phyloP scores from a whole-genome alignment of 139 green algal genomes.

The Medakamo hakoo region DNA sequence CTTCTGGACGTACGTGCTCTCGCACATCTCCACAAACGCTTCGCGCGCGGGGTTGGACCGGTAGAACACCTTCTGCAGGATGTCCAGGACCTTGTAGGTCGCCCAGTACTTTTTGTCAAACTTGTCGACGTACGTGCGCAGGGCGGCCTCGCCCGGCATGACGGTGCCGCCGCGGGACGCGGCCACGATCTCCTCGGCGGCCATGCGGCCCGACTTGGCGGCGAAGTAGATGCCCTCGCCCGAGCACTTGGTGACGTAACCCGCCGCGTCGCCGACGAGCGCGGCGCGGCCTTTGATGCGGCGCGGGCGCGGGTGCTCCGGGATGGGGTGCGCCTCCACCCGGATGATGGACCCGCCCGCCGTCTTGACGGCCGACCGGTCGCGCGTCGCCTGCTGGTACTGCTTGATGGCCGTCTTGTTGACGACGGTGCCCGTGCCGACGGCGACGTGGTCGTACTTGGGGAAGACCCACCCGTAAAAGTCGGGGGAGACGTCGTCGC shows the following conservation, averaged over 20 bases:
- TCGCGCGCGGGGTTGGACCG: slow-evolving; percentile 93
- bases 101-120: slow-evolving; percentile 98
- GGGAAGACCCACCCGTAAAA: slow-evolving; percentile 99
- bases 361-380: slow-evolving; percentile 73
- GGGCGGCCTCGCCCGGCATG: slow-evolving; percentile 70
- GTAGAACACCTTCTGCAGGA: slow-evolving; percentile 98
- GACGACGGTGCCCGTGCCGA: slow-evolving; percentile 95
- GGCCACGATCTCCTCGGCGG: slow-evolving; percentile 87
- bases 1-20: slow-evolving; percentile 96
- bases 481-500: slow-evolving; percentile 97
- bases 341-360: slow-evolving; percentile 95
- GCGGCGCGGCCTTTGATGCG: slow-evolving; percentile 64
- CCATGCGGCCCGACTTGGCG: slow-evolving; percentile 95
- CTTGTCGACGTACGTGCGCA: slow-evolving; percentile 89
- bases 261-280: slow-evolving; percentile 90
- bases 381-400: slow-evolving; percentile 89
- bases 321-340: slow-evolving; percentile 96
- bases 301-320: slow-evolving; percentile 83
- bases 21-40: slow-evolving; percentile 98
- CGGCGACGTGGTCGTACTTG: slow-evolving; percentile 99
- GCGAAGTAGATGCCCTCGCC: slow-evolving; percentile 99
- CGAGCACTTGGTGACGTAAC: slow-evolving; percentile 94
- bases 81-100: slow-evolving; percentile 99
- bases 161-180: slow-evolving; percentile 49
- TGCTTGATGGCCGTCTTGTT: slow-evolving; percentile 99